These are phyloP conservation scores for Boletus rubroflammeus DNA, from an alignment of 768 basidiomycete species.

Conservation along the genomic window DNA sequence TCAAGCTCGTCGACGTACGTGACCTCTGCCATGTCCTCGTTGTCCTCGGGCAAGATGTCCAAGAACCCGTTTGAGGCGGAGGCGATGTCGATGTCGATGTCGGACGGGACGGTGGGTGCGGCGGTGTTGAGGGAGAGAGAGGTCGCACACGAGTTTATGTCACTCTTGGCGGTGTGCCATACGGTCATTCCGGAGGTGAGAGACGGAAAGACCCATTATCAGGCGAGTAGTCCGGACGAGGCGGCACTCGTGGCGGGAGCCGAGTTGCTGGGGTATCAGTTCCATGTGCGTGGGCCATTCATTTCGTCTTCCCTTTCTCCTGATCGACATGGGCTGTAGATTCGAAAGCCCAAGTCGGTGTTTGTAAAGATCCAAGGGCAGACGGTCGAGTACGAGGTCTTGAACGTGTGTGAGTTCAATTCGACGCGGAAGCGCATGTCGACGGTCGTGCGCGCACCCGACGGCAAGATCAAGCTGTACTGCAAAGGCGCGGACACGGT, in stretches of 20 bases:
- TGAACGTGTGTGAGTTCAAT: conserved; percentile 99
- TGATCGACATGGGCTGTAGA: conserved; percentile 44
- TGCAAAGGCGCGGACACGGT: conserved; percentile 99
- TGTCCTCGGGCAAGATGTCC: conserved; percentile 19
- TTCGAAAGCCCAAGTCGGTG: conserved; percentile 92
- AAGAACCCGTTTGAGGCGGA: conserved; percentile 55
- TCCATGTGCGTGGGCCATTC: conserved; percentile 69
- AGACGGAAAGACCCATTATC: conserved; percentile 87
- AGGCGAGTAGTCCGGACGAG: conserved; percentile 97
- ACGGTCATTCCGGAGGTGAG: conserved; percentile 95
- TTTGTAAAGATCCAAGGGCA: conserved; percentile 79
- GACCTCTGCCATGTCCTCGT: neutral
- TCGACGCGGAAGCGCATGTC: conserved; percentile 98
- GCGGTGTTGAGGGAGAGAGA: conserved; percentile 38
- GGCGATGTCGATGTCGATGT: conserved; percentile 20
- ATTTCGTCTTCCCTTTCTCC: neutral
- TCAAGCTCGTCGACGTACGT: neutral
- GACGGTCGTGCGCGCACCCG: conserved; percentile 80
- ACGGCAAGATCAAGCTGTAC: conserved; percentile 91
- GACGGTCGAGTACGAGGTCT: conserved; percentile 77
- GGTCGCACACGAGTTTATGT: conserved; percentile 68
- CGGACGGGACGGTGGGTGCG: neutral
- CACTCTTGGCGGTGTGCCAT: conserved; percentile 91
- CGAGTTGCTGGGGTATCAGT: conserved; percentile 86
- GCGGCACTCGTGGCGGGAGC: conserved; percentile 95